Evolutionary conservation across 768 basidiomycete genomes (phyloP).

Genomic region (Lactifluus volemus): DNA sequence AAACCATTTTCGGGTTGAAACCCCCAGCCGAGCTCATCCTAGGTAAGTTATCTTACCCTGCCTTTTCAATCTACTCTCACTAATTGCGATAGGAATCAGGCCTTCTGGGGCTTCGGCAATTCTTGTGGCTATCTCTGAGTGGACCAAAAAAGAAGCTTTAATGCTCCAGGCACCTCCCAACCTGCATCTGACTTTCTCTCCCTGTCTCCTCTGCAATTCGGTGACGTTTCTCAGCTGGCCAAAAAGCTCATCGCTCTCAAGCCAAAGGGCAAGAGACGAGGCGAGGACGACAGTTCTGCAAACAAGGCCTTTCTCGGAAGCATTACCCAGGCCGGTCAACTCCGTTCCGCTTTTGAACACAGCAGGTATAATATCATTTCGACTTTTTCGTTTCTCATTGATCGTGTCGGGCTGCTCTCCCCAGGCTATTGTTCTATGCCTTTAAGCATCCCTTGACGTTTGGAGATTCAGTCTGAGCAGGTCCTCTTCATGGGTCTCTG

Average conservation of each 20-base stretch:
- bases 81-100: constrained; percentile 9
- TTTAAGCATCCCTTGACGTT: constrained; percentile 1
- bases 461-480: constrained; percentile 11
- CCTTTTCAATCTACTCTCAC: not conserved
- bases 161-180: not conserved
- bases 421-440: constrained; percentile 9
- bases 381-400: not conserved
- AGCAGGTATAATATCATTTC: constrained; percentile 10
- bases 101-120: constrained; percentile 17
- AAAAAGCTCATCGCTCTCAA: constrained; percentile 10
- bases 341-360: constrained; percentile 13
- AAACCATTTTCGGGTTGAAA: constrained; percentile 3
- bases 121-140: constrained; percentile 9
- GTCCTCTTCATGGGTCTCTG: constrained; percentile 2
- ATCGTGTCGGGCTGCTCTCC: not conserved
- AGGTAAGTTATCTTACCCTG: not conserved
- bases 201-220: constrained; percentile 18
- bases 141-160: not conserved
- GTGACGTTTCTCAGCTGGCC: not conserved
- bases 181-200: constrained; percentile 13
- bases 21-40: constrained; percentile 9
- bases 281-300: constrained; percentile 13
- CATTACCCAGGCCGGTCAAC: not conserved
- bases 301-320: constrained; percentile 11
- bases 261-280: constrained; percentile 5